Conservation (phyloP, 108 stramenopile species). For the Skeletonema tropicum region DNA sequence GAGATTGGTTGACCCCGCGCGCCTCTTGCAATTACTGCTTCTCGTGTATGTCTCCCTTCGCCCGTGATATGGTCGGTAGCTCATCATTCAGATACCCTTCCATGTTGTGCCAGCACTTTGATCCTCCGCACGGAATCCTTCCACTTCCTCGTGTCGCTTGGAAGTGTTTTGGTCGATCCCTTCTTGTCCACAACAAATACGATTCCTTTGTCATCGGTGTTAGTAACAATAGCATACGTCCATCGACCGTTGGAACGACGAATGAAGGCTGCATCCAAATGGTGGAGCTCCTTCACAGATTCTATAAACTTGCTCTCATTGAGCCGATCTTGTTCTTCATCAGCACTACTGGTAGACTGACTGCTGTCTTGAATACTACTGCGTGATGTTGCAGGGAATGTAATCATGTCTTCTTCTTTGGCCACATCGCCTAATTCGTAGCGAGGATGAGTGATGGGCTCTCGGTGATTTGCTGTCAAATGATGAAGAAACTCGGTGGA, state of each 20-base stretch:
- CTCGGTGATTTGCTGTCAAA: constrained; percentile 3
- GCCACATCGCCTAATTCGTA: constrained; percentile 32
- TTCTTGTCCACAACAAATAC: constrained; percentile 37
- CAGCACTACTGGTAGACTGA: constrained; percentile 9
- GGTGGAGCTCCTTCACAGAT: constrained; percentile 9
- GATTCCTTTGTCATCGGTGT: constrained; percentile 29
- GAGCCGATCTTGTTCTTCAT: constrained; percentile 5
- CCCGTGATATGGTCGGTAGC: not conserved
- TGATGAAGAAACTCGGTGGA: too few relatives aligned
- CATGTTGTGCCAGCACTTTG: constrained; percentile 22
- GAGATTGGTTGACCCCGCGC: too few relatives aligned
- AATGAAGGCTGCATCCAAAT: constrained; percentile 40
- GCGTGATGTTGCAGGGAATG: constrained; percentile 11
- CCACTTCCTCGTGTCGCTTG: constrained; percentile 28
- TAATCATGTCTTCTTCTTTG: constrained; percentile 37
- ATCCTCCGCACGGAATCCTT: constrained; percentile 29
- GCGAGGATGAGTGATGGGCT: constrained; percentile 28
- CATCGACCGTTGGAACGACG: constrained; percentile 43
- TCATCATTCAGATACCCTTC: constrained; percentile 9
- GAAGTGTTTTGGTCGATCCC: constrained; percentile 42
- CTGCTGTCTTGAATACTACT: not conserved
- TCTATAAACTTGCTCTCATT: constrained; percentile 9
- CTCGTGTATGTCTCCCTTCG: too few relatives aligned
- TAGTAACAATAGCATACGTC: constrained; percentile 42
- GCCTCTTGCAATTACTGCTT: not conserved